phyloP scores from a whole-genome alignment of 1,139 yeast genomes.

The Yamadazyma siamensis region DNA sequence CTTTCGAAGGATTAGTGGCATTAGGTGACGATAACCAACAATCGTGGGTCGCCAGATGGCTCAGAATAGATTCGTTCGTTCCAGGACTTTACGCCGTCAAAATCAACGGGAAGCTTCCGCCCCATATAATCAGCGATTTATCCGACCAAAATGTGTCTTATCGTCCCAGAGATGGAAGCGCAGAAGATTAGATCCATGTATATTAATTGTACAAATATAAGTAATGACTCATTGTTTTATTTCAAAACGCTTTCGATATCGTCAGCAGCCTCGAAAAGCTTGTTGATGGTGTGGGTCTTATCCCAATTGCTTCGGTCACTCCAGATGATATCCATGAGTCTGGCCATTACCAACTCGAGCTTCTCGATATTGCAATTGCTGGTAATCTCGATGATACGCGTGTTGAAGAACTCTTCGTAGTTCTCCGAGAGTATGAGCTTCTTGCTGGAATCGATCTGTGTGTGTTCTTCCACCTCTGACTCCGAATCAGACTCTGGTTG shows the following conservation, averaged over 20 bases:
- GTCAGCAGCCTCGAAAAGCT: conserved; percentile 20
- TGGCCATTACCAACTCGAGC: conserved; percentile 71
- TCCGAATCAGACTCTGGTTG: conserved; percentile 17
- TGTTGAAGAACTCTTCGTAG: conserved; percentile 17
- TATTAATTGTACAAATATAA: conserved; percentile 1
- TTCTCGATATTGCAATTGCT: conserved; percentile 58
- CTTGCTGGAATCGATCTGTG: conserved; percentile 15
- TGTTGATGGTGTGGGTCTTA: conserved; percentile 41
- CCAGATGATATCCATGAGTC: conserved; percentile 76
- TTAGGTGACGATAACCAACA: conserved; percentile 73
- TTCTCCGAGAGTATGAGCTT: conserved; percentile 15
- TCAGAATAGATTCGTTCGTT: conserved; percentile 83
- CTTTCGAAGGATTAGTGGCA: conserved; percentile 94
- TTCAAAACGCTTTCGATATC: conserved; percentile 9
- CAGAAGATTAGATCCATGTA: conserved; percentile 76
- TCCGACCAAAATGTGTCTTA: conserved; percentile 74
- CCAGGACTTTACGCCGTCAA: conserved; percentile 94
- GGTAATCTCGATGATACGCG: conserved; percentile 34
- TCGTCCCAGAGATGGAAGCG: conserved; percentile 96
- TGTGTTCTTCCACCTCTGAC: conserved; percentile 26
- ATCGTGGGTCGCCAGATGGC: conserved; percentile 98
- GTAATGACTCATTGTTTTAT: too few relatives aligned
- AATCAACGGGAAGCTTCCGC: conserved; percentile 88
- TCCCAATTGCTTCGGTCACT: conserved; percentile 63
- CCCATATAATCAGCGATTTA: conserved; percentile 72